phyloP scores from a whole-genome alignment of 371 early-diverging fungal species.

The Saksenaea oblongispora region DNA sequence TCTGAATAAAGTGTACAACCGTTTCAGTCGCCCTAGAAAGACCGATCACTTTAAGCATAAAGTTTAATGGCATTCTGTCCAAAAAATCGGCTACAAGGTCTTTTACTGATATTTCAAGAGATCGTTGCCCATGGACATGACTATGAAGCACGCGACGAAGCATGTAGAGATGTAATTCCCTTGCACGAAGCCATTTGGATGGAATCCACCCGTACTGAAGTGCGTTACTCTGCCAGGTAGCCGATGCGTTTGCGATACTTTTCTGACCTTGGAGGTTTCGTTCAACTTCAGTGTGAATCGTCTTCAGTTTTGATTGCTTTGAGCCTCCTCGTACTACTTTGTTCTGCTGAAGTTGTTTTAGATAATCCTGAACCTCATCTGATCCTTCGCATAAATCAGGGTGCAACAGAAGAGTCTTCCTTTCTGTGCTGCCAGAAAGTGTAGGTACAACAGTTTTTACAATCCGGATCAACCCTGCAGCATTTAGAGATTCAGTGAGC shows the following conservation, averaged over 20 bases:
- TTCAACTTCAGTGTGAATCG: neutral
- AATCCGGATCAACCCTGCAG: neutral
- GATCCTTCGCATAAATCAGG: conserved; percentile 15
- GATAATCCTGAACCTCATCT: conserved; percentile 7
- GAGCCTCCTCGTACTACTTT: neutral
- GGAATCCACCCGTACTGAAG: conserved; percentile 23
- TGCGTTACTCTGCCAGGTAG: conserved; percentile 15
- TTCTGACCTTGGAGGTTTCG: neutral
- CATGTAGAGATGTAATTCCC: conserved; percentile 19
- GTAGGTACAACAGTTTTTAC: conserved; percentile 9
- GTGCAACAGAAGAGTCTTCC: conserved; percentile 14
- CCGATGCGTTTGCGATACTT: neutral
- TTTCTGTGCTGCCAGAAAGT: conserved; percentile 5
- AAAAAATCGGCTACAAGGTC: conserved; percentile 5
- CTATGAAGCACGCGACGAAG: neutral
- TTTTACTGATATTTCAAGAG: neutral
- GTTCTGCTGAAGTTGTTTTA: conserved; percentile 5
- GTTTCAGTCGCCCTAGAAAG: conserved; percentile 3
- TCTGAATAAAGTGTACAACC: conserved; percentile 13
- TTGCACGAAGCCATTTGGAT: conserved; percentile 25
- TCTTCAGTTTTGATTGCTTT: conserved; percentile 1
- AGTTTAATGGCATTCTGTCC: conserved; percentile 10
- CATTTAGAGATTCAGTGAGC: conserved; percentile 9
- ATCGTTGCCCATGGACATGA: neutral
- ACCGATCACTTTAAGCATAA: conserved; percentile 17